Evolutionary conservation across 257 asterid genomes (phyloP).

Genomic region (Ballota nigra): DNA sequence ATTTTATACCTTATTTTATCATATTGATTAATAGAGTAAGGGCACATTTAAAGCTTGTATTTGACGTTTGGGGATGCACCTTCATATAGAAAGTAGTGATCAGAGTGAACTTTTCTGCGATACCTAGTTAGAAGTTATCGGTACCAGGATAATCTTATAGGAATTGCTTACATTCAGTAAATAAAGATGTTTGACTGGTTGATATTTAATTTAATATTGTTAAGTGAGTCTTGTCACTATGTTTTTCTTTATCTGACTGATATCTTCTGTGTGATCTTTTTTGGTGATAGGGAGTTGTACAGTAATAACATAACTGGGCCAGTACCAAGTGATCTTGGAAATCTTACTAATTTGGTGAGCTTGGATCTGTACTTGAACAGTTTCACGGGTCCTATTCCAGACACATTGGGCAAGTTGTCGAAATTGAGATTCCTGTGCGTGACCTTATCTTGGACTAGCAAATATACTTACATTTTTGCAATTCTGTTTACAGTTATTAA

Average conservation of each 20-base stretch:
- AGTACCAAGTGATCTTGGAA: slow-evolving; percentile 85
- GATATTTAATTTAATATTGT: background rate
- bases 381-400: slow-evolving; percentile 87
- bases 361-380: slow-evolving; percentile 95
- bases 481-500: background rate
- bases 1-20: background rate
- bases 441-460: slow-evolving; percentile 24
- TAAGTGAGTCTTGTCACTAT: background rate
- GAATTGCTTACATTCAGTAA: background rate
- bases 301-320: slow-evolving; percentile 89
- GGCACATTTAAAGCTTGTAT: background rate
- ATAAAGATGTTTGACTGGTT: background rate
- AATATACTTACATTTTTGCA: background rate
- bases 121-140: background rate
- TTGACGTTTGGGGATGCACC: background rate
- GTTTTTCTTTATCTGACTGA: slow-evolving; percentile 15
- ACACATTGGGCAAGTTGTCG: slow-evolving; percentile 79
- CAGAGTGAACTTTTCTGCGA: background rate
- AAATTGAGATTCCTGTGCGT: slow-evolving; percentile 93
- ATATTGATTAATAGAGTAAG: background rate
- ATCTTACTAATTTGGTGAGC: slow-evolving; percentile 97
- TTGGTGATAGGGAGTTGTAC: slow-evolving; percentile 75
- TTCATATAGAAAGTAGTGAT: background rate
- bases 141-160: background rate
- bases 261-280: background rate